Conservation (phyloP, 805 yeast species). For the Lipomyces yamanashiensis region DNA sequence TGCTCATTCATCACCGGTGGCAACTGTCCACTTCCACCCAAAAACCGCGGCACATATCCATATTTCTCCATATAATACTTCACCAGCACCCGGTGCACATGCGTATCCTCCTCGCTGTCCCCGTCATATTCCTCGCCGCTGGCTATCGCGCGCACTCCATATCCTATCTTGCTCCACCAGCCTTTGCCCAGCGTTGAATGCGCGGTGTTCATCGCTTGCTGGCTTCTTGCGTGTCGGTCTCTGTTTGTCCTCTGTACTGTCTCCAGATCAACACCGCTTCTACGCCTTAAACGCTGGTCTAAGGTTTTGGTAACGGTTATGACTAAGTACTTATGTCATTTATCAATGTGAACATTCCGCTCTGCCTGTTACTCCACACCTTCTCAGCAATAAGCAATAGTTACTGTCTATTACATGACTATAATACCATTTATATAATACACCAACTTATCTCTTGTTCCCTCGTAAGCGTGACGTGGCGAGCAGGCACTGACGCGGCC, state of each 20-base stretch:
- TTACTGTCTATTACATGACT: too few relatives aligned
- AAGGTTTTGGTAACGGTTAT: too few relatives aligned
- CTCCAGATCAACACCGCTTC: too few relatives aligned
- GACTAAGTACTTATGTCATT: too few relatives aligned
- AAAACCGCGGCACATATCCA: constrained; percentile 25
- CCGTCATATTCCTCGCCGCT: constrained; percentile 30
- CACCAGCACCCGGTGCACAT: constrained; percentile 30
- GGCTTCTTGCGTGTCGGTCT: too few relatives aligned
- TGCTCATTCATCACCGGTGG: neutral
- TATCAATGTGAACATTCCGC: too few relatives aligned
- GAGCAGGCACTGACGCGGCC: neutral
- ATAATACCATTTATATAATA: too few relatives aligned
- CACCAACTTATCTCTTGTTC: neutral
- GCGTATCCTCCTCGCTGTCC: constrained; percentile 34
- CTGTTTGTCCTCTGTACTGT: too few relatives aligned
- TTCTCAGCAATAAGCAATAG: neutral
- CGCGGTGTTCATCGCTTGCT: neutral
- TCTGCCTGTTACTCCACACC: too few relatives aligned
- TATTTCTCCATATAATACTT: constrained; percentile 26
- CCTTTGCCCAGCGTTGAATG: constrained; percentile 3
- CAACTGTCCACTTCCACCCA: constrained; percentile 30
- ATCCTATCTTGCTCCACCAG: constrained; percentile 29
- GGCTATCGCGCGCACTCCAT: constrained; percentile 23
- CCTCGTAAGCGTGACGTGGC: neutral
- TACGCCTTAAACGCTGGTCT: too few relatives aligned